Evolutionary conservation across 495 filamentous ascomycete species (phyloP).

Genomic region (Xylaria curta): DNA sequence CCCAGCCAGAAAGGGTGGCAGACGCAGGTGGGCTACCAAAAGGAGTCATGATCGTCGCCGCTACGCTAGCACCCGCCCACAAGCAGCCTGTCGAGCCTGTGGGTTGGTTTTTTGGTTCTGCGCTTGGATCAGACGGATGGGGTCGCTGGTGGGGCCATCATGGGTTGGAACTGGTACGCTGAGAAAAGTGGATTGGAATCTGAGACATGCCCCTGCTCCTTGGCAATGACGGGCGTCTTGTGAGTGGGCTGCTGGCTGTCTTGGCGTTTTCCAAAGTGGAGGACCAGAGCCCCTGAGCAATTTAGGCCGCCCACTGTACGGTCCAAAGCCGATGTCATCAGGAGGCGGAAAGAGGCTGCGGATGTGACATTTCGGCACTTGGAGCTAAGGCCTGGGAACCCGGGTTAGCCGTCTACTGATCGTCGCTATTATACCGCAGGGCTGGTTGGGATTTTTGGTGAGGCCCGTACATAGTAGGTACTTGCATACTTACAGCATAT

Average conservation of each 20-base stretch:
- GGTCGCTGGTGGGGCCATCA: neutral
- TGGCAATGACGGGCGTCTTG: constrained; percentile 28
- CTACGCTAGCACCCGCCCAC: constrained; percentile 6
- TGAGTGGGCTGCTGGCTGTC: constrained; percentile 33
- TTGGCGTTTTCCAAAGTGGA: constrained; percentile 34
- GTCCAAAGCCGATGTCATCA: constrained; percentile 25
- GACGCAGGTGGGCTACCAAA: no score
- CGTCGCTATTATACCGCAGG: constrained; percentile 17
- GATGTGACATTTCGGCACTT: constrained; percentile 30
- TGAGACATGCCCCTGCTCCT: constrained; percentile 42
- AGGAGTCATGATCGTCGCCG: constrained; percentile 20
- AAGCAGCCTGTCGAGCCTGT: constrained; percentile 13
- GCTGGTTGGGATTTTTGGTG: constrained; percentile 2
- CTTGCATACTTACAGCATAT: no score
- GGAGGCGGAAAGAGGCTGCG: constrained; percentile 25
- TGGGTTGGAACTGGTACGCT: neutral
- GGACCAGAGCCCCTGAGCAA: constrained; percentile 41
- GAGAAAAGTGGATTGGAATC: constrained; percentile 10
- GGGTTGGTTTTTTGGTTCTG: constrained; percentile 13
- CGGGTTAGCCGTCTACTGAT: constrained; percentile 20
- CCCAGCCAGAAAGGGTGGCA: no score
- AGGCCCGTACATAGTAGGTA: neutral
- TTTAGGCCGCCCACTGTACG: constrained; percentile 29
- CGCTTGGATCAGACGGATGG: constrained; percentile 5
- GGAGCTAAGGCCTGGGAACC: neutral